Percentiles rank a stretch among this genome's conserved stretches.
Evolutionary conservation across 2,329 filamentous ascomycete genomes (phyloP).

Genomic region (Onygena corvina): DNA sequence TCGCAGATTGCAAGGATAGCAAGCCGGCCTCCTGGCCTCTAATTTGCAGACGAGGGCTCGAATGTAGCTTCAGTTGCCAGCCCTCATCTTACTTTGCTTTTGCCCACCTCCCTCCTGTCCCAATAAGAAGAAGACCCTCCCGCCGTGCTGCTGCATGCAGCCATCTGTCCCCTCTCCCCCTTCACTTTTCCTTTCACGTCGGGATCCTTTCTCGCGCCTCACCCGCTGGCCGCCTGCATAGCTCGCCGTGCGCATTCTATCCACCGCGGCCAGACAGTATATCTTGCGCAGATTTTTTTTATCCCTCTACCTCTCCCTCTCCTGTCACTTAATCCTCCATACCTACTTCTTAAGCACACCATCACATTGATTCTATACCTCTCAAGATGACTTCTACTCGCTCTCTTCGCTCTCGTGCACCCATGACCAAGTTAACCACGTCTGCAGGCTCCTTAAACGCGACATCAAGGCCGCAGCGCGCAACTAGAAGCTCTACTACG

Average conservation of each 20-base stretch:
- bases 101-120: not conserved
- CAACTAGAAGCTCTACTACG: slow-evolving; percentile 23
- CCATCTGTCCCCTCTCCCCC: not conserved
- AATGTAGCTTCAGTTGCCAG: not conserved
- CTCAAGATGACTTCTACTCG: slow-evolving; percentile 28
- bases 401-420: slow-evolving; percentile 28
- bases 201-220: not conserved
- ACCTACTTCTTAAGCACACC: too few species aligned
- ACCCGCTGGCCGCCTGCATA: too few species aligned
- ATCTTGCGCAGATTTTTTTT: too few species aligned
- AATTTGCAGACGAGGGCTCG: not conserved
- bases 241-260: not conserved
- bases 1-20: slow-evolving; percentile 1
- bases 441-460: slow-evolving; percentile 24
- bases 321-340: too few species aligned
- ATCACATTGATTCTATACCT: too few species aligned
- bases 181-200: slow-evolving; percentile 9
- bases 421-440: slow-evolving; percentile 21
- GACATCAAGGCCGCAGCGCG: slow-evolving; percentile 28
- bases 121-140: not conserved
- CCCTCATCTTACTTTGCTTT: not conserved
- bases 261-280: not conserved
- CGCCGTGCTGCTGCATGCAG: not conserved
- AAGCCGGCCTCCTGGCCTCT: not conserved
- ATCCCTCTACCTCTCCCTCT: too few species aligned